A percentile compares a stretch with the other conserved stretches of the same genome.
Evolutionary conservation across 2,329 filamentous ascomycete genomes (phyloP).

Genomic region (Colletotrichum musicola): DNA sequence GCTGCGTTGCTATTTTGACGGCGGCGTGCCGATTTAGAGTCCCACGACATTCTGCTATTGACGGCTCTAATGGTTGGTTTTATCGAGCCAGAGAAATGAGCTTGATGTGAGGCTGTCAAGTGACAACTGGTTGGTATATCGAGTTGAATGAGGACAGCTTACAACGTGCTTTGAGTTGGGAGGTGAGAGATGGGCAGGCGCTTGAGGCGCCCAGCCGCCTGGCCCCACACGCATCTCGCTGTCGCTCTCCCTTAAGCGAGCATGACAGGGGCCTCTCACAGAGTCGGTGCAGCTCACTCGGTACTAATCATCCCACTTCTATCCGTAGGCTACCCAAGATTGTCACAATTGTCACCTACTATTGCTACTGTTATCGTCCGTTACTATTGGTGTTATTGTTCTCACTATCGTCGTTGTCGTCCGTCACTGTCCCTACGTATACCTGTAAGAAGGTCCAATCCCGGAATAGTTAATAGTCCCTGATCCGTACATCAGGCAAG

Average conservation of each 20-base stretch:
- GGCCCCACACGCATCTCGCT: slow-evolving; percentile 27
- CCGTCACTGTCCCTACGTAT: too few species aligned
- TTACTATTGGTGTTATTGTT: too few species aligned
- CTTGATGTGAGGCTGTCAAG: not conserved
- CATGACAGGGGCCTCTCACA: not conserved
- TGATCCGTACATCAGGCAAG: too few species aligned
- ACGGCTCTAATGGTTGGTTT: not conserved
- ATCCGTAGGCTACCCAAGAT: too few species aligned
- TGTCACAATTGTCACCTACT: too few species aligned
- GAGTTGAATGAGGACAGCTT: slow-evolving; percentile 12
- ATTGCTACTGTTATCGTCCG: too few species aligned
- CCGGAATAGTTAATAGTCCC: too few species aligned
- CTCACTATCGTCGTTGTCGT: too few species aligned
- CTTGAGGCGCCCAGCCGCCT: not conserved
- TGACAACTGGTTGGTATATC: not conserved
- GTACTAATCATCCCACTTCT: too few species aligned
- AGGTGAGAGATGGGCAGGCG: slow-evolving; percentile 15
- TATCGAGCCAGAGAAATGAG: too few species aligned
- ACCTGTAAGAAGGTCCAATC: too few species aligned
- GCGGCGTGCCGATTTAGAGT: slow-evolving; percentile 55
- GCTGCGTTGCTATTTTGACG: slow-evolving; percentile 61
- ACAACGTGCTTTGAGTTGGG: not conserved
- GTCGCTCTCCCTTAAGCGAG: slow-evolving; percentile 28
- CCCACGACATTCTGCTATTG: slow-evolving; percentile 52
- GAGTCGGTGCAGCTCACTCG: too few species aligned